These are phyloP conservation scores for Nakazawaea ambrosiae DNA, from an alignment of 805 yeast species.

Conservation along the genomic window DNA sequence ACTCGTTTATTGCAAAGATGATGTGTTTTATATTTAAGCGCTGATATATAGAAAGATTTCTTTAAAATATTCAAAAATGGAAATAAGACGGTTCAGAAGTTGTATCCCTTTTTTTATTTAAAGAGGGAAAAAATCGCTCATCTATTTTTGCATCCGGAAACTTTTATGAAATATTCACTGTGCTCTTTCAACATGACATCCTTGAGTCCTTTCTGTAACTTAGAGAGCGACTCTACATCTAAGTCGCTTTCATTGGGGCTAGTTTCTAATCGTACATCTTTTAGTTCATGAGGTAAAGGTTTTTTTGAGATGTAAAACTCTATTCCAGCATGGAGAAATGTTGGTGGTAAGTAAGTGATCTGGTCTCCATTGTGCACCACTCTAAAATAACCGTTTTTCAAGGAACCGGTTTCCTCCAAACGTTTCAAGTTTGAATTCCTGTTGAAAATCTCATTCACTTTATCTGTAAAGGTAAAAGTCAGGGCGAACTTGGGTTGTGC, in stretches of 20 bases:
- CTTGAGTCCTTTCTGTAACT: no score
- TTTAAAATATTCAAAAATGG: no score
- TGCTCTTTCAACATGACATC: slow-evolving; percentile 1
- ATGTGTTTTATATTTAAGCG: no score
- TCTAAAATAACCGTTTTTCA: slow-evolving; percentile 37
- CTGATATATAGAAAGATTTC: no score
- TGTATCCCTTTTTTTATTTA: no score
- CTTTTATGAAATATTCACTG: slow-evolving; percentile 1
- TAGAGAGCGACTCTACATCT: background rate
- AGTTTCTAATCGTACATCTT: background rate
- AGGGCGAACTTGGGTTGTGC: slow-evolving; percentile 61
- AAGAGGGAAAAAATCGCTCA: no score
- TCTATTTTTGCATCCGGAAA: slow-evolving; percentile 4
- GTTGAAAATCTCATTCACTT: slow-evolving; percentile 5
- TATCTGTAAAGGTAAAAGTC: slow-evolving; percentile 23
- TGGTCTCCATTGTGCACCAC: slow-evolving; percentile 52
- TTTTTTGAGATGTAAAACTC: slow-evolving; percentile 38
- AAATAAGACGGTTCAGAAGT: no score
- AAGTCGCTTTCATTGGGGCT: no score
- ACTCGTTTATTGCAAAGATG: no score
- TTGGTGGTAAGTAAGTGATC: slow-evolving; percentile 56
- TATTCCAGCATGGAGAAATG: slow-evolving; percentile 42
- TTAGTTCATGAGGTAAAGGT: slow-evolving; percentile 26
- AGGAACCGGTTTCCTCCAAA: no score
- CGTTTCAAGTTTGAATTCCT: slow-evolving; percentile 12